A percentile compares a stretch with the other conserved stretches of the same genome.
Evolutionary conservation across 108 stramenopile genomes (phyloP).

Genomic region (Chaetoceros tenuissimus): DNA sequence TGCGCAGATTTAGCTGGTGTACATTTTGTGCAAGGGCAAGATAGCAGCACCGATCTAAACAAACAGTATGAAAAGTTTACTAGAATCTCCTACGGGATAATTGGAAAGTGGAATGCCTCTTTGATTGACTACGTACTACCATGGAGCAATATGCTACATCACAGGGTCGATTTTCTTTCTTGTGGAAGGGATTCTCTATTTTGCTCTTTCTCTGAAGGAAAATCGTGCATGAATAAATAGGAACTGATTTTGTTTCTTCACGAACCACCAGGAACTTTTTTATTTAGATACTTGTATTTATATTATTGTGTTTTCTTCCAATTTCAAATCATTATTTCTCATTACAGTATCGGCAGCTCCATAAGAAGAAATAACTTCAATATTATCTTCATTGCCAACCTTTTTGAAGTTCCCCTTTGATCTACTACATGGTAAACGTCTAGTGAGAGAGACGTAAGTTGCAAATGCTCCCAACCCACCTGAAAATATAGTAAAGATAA

Average conservation of each 20-base stretch:
- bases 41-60: too few species aligned
- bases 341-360: not conserved
- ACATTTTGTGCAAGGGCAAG: too few species aligned
- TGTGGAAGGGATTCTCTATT: too few species aligned
- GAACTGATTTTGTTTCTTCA: not conserved
- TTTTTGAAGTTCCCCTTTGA: not conserved
- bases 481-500: not conserved
- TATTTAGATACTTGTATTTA: not conserved
- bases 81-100: too few species aligned
- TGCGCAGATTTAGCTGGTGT: too few species aligned
- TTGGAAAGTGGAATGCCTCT: too few species aligned
- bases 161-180: too few species aligned
- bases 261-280: not conserved
- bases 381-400: not conserved
- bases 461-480: not conserved
- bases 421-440: not conserved
- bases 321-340: not conserved
- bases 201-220: too few species aligned
- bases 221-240: not conserved
- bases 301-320: not conserved
- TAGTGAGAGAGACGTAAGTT: constrained; percentile 1
- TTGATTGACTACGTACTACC: too few species aligned
- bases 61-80: too few species aligned
- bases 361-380: not conserved
- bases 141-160: too few species aligned